These are phyloP conservation scores for Cordyceps fumosorosea DNA, from an alignment of 2,329 filamentous ascomycete species.

Conservation along the genomic window DNA sequence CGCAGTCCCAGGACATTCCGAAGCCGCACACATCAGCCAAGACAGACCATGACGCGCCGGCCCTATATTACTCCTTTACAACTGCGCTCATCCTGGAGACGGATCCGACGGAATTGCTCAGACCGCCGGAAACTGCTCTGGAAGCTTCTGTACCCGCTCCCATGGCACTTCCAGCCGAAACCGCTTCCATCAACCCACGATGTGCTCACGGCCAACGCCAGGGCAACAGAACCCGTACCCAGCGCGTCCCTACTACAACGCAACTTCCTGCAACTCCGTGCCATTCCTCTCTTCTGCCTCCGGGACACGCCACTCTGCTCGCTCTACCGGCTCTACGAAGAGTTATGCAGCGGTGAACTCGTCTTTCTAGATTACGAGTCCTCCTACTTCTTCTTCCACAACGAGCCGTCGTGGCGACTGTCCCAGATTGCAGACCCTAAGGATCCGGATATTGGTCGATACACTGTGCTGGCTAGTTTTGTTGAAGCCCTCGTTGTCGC, in stretches of 20 bases:
- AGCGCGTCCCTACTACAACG: background rate
- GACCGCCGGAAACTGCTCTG: conserved; percentile 5
- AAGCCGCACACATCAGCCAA: background rate
- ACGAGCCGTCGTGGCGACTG: conserved; percentile 4
- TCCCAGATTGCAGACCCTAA: background rate
- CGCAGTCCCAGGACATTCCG: background rate
- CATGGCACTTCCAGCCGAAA: conserved; percentile 1
- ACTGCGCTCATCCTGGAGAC: background rate
- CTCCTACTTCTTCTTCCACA: background rate
- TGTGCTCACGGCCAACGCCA: background rate
- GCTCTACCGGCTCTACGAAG: background rate
- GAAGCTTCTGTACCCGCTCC: conserved; percentile 4
- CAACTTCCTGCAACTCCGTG: conserved; percentile 2
- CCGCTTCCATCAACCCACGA: background rate
- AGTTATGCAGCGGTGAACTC: background rate
- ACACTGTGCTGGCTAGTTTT: background rate
- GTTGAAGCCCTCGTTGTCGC: background rate
- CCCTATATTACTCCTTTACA: background rate
- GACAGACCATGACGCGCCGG: background rate
- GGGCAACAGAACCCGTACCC: background rate
- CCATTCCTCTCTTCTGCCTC: background rate
- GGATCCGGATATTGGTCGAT: background rate
- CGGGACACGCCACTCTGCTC: background rate
- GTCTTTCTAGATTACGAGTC: background rate
- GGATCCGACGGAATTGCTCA: background rate